Percentiles rank a stretch among this genome's conserved stretches.
Conservation (phyloP, 1,139 yeast genomes). For the Yamadazyma triangularis region DNA sequence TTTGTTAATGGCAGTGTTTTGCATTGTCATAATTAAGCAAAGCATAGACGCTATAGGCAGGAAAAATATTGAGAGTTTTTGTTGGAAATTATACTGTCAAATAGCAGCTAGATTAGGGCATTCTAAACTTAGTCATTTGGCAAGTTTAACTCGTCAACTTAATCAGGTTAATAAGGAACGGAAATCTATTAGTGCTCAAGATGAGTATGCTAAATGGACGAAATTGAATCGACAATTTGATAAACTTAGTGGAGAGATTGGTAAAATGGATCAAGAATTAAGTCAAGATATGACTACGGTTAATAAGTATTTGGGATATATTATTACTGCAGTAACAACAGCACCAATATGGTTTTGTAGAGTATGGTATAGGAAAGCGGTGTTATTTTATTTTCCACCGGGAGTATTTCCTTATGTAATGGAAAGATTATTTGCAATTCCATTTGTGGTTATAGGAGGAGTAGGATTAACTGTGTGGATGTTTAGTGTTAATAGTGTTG, state of each 20-base stretch:
- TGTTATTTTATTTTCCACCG: constrained; percentile 58
- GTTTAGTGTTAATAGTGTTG: constrained; percentile 32
- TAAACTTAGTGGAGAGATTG: constrained; percentile 51
- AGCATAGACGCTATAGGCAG: constrained; percentile 31
- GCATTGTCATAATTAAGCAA: constrained; percentile 29
- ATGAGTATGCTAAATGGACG: constrained; percentile 95
- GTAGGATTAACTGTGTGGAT: constrained; percentile 52
- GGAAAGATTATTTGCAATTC: constrained; percentile 57
- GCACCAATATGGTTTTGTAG: constrained; percentile 50
- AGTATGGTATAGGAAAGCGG: constrained; percentile 51
- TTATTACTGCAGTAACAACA: constrained; percentile 27
- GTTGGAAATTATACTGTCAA: constrained; percentile 39
- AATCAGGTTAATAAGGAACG: constrained; percentile 48
- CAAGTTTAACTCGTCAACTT: constrained; percentile 42
- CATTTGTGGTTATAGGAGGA: constrained; percentile 54
- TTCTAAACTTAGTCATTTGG: constrained; percentile 29
- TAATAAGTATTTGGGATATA: constrained; percentile 22
- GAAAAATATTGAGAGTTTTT: constrained; percentile 24
- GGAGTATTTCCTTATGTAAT: constrained; percentile 54
- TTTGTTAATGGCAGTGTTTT: constrained; percentile 22
- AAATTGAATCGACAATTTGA: constrained; percentile 74
- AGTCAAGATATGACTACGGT: constrained; percentile 34
- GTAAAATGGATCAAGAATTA: constrained; percentile 33
- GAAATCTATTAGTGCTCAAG: constrained; percentile 74
- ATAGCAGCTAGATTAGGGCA: constrained; percentile 30